These are phyloP conservation scores for Pachyrhizus erosus DNA, from an alignment of 306 rosid genomes.

Conservation along the genomic window DNA sequence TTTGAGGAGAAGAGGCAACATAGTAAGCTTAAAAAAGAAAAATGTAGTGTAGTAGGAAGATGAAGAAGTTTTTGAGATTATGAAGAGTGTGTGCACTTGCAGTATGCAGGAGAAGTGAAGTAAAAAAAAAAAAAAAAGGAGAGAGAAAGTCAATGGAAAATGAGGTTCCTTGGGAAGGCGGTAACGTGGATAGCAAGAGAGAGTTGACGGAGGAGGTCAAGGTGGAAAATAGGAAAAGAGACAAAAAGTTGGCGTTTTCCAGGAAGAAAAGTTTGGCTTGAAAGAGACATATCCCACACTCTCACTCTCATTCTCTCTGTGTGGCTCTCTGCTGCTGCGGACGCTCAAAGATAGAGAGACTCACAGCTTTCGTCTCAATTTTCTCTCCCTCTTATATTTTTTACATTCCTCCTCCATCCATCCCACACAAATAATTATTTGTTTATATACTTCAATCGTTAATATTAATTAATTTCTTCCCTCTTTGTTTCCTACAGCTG, in stretches of 20 bases:
- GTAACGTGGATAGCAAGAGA: constrained; percentile 48
- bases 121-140: background rate
- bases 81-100: background rate
- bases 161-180: background rate
- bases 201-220: background rate
- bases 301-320: background rate
- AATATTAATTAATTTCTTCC: too few relatives aligned
- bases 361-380: too few relatives aligned
- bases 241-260: background rate
- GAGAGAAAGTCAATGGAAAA: constrained; percentile 16
- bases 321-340: too few relatives aligned
- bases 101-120: background rate
- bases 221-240: background rate
- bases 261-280: background rate
- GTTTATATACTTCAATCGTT: too few relatives aligned
- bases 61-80: background rate
- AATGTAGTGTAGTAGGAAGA: background rate
- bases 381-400: too few relatives aligned
- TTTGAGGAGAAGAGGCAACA: constrained; percentile 40
- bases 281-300: background rate
- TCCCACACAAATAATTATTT: too few relatives aligned
- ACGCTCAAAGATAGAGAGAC: too few relatives aligned
- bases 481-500: background rate
- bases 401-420: too few relatives aligned
- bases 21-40: background rate